Conservation (phyloP, 805 yeast species). For the Teunomyces pallodes region DNA sequence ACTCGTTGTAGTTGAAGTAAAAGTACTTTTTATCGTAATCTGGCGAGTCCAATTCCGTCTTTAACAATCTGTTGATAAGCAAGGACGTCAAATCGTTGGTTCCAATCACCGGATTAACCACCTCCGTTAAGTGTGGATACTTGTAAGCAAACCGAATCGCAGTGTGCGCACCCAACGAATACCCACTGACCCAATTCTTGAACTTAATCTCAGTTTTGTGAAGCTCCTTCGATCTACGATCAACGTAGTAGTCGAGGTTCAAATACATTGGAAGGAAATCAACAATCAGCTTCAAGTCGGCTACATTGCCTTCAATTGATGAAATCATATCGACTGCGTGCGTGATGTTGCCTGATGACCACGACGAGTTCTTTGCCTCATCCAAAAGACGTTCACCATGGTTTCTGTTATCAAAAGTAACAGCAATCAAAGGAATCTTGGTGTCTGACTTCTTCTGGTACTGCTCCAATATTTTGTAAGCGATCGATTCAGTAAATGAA, state of each 20-base stretch:
- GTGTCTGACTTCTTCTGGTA: slow-evolving; percentile 15
- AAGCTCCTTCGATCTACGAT: slow-evolving; percentile 10
- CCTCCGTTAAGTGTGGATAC: slow-evolving; percentile 36
- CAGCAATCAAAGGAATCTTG: slow-evolving; percentile 40
- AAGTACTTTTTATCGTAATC: slow-evolving; percentile 29
- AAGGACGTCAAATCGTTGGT: slow-evolving; percentile 45
- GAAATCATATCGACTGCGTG: slow-evolving; percentile 54
- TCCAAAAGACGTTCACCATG: slow-evolving; percentile 51
- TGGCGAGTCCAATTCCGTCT: slow-evolving; percentile 11
- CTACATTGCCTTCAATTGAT: slow-evolving; percentile 45
- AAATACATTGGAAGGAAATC: slow-evolving; percentile 44
- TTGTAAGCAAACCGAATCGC: slow-evolving; percentile 43
- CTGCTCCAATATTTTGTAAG: slow-evolving; percentile 32
- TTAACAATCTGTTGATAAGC: slow-evolving; percentile 40
- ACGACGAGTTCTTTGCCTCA: slow-evolving; percentile 33
- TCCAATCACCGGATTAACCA: slow-evolving; percentile 51
- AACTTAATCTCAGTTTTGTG: slow-evolving; percentile 21
- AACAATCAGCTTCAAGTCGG: slow-evolving; percentile 43
- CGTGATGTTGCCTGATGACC: slow-evolving; percentile 48
- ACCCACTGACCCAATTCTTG: slow-evolving; percentile 46
- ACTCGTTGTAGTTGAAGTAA: slow-evolving; percentile 33
- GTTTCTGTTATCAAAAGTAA: slow-evolving; percentile 53
- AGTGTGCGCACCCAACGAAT: slow-evolving; percentile 59
- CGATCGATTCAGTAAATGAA: slow-evolving; percentile 38
- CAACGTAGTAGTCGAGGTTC: slow-evolving; percentile 28